These are phyloP conservation scores for Cercospora sesami DNA, from an alignment of 2,329 filamentous ascomycete genomes.

Conservation along the genomic window DNA sequence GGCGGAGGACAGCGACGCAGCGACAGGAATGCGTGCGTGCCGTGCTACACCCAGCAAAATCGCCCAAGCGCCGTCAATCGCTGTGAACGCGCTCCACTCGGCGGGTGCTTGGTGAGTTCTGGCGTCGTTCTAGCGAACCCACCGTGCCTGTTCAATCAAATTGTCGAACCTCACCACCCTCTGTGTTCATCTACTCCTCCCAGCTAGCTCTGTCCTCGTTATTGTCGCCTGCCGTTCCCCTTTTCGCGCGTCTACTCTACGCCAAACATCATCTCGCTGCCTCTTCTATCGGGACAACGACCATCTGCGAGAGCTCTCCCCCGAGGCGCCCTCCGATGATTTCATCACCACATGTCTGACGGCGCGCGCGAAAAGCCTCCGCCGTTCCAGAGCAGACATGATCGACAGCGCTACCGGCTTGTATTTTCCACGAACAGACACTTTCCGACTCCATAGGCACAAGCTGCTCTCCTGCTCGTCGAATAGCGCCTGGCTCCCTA, in stretches of 20 bases:
- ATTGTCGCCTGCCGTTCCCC: not conserved
- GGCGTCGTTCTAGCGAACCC: conserved; percentile 8
- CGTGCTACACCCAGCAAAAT: not conserved
- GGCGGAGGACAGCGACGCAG: not conserved
- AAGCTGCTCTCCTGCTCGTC: not conserved
- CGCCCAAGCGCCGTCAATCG: not conserved
- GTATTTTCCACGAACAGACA: conserved; percentile 10
- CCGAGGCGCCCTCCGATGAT: not conserved
- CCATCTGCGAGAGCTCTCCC: not conserved
- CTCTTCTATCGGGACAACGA: not conserved
- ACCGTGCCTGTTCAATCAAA: not conserved
- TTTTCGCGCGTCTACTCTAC: not conserved
- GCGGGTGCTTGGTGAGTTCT: conserved; percentile 2
- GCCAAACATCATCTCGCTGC: not conserved
- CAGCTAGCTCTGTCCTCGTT: not conserved
- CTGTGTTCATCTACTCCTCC: not conserved
- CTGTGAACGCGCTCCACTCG: not conserved
- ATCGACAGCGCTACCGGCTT: conserved; percentile 13
- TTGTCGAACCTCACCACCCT: not conserved
- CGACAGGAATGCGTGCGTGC: conserved; percentile 1
- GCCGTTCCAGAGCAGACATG: conserved; percentile 5
- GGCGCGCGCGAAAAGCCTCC: not conserved
- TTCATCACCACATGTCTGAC: not conserved
- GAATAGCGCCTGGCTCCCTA: not conserved
- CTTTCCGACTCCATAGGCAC: not conserved